Percentiles rank a stretch among this genome's conserved stretches.
phyloP scores from a whole-genome alignment of 345 rosid species.

The Brassica rapa region DNA sequence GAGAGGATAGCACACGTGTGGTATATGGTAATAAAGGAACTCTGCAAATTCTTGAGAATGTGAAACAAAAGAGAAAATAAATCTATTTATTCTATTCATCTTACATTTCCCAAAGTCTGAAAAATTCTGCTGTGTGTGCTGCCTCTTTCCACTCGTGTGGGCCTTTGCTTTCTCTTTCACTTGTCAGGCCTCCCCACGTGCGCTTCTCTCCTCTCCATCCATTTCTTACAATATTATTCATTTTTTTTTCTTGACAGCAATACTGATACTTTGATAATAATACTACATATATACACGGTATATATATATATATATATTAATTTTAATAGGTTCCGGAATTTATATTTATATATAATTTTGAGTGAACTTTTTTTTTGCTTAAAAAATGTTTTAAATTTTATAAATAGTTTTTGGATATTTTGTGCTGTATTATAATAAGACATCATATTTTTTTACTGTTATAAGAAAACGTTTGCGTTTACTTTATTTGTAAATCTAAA shows the following conservation, averaged over 20 bases:
- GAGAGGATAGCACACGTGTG: slow-evolving; percentile 30
- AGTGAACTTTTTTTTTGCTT: not conserved
- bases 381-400: not conserved
- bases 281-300: not conserved
- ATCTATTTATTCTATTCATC: not conserved
- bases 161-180: slow-evolving; percentile 28
- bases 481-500: not conserved
- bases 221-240: slow-evolving; percentile 6
- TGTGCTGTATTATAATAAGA: not conserved
- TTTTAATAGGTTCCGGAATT: not conserved
- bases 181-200: slow-evolving; percentile 52
- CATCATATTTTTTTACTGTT: not conserved
- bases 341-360: not conserved
- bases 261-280: not conserved
- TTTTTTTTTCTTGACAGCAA: not conserved
- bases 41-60: slow-evolving; percentile 32
- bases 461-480: not conserved
- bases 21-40: slow-evolving; percentile 7
- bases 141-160: slow-evolving; percentile 48
- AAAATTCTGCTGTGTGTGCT: slow-evolving; percentile 7
- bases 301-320: not conserved
- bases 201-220: slow-evolving; percentile 30
- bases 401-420: not conserved
- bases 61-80: not conserved
- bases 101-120: slow-evolving; percentile 46